These are phyloP conservation scores for Sugiyamaella pinicola DNA, from an alignment of 1,139 yeast species.

Conservation along the genomic window DNA sequence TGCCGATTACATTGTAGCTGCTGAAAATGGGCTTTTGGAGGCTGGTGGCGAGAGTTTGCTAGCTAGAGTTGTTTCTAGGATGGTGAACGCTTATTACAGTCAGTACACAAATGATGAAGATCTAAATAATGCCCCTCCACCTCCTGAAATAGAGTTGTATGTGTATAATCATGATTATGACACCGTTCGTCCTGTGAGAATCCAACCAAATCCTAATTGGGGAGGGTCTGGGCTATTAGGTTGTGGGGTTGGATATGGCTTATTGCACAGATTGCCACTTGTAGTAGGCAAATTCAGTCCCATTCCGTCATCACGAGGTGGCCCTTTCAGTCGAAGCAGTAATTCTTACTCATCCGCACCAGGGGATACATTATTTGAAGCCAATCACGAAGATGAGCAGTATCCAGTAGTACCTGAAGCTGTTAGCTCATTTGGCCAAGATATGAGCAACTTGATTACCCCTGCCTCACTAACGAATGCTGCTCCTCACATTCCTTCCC, in stretches of 20 bases:
- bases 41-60: slow-evolving; percentile 85
- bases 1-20: slow-evolving; percentile 87
- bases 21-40: slow-evolving; percentile 77
- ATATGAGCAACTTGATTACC: slow-evolving; percentile 19
- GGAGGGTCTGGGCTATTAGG: slow-evolving; percentile 82
- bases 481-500: slow-evolving; percentile 24
- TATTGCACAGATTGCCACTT: slow-evolving; percentile 80
- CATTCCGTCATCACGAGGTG: slow-evolving; percentile 19
- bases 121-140: slow-evolving; percentile 24
- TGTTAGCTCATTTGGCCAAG: background rate
- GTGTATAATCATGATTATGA: slow-evolving; percentile 90
- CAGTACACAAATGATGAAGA: slow-evolving; percentile 27
- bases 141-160: slow-evolving; percentile 53
- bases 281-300: slow-evolving; percentile 52
- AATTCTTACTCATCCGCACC: slow-evolving; percentile 31
- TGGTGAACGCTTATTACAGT: slow-evolving; percentile 30
- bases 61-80: slow-evolving; percentile 57
- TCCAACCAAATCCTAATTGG: slow-evolving; percentile 61
- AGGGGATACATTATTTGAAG: slow-evolving; percentile 42
- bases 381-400: slow-evolving; percentile 28
- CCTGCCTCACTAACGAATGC: slow-evolving; percentile 27
- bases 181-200: slow-evolving; percentile 81
- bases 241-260: slow-evolving; percentile 93
- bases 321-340: slow-evolving; percentile 10
- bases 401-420: slow-evolving; percentile 1